These are phyloP conservation scores for Limtongia smithiae DNA, from an alignment of 805 yeast species.

Conservation along the genomic window DNA sequence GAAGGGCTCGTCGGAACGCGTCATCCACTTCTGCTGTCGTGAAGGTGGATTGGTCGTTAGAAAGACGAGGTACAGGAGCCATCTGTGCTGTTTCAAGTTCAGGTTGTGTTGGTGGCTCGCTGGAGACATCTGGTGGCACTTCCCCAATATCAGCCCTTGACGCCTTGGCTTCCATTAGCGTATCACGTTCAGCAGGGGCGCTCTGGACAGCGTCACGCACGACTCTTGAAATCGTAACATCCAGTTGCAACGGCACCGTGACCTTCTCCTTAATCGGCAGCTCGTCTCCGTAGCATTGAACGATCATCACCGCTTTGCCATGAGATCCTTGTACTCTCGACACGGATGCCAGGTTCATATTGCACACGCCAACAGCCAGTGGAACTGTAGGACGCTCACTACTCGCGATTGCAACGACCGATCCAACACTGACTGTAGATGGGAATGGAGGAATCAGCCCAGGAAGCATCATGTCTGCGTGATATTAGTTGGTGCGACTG, in stretches of 20 bases:
- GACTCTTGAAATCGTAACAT: slow-evolving; percentile 27
- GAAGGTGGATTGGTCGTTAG: slow-evolving; percentile 8
- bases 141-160: slow-evolving; percentile 5
- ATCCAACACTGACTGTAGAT: slow-evolving; percentile 45
- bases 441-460: slow-evolving; percentile 57
- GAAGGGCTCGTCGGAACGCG: slow-evolving; percentile 65
- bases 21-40: slow-evolving; percentile 63
- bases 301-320: slow-evolving; percentile 74
- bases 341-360: slow-evolving; percentile 45
- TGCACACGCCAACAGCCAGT: slow-evolving; percentile 68
- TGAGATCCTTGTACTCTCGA: slow-evolving; percentile 46
- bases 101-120: slow-evolving; percentile 8
- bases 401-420: slow-evolving; percentile 69
- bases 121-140: slow-evolving; percentile 10
- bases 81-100: neutral
- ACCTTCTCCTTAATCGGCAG: slow-evolving; percentile 47
- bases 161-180: slow-evolving; percentile 1
- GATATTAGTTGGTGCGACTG: neutral
- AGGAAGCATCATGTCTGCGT: slow-evolving; percentile 42
- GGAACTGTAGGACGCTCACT: slow-evolving; percentile 57
- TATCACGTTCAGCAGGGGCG: slow-evolving; percentile 9
- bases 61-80: too few species aligned
- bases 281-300: slow-evolving; percentile 68
- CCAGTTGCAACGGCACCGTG: slow-evolving; percentile 44
- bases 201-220: slow-evolving; percentile 22